phyloP scores from a whole-genome alignment of 2,329 filamentous ascomycete genomes.

The Claviceps monticola region DNA sequence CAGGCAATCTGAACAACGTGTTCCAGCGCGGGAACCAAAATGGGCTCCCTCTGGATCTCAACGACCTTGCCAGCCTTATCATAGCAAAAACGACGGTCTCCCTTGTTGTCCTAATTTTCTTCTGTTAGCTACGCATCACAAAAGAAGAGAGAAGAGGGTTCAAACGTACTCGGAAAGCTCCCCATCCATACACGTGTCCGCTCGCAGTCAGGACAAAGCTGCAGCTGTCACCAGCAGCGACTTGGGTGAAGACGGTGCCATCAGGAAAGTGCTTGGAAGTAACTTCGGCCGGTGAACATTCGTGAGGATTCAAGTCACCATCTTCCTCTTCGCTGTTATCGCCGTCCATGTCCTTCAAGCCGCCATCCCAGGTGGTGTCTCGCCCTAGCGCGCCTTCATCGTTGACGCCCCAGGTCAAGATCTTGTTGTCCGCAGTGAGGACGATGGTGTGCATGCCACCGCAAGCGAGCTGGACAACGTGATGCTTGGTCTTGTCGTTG shows the following conservation, averaged over 20 bases:
- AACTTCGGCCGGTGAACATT: conserved; percentile 52
- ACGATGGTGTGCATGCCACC: conserved; percentile 74
- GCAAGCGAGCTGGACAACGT: conserved; percentile 62
- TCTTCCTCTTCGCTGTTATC: conserved; percentile 44
- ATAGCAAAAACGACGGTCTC: conserved; percentile 36
- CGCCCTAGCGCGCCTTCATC: conserved; percentile 71
- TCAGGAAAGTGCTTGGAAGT: conserved; percentile 44
- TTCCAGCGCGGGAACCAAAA: conserved; percentile 46
- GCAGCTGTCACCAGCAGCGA: conserved; percentile 60
- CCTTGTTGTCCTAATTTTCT: conserved; percentile 2
- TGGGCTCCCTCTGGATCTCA: conserved; percentile 35
- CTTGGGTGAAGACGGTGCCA: conserved; percentile 46
- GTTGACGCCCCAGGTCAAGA: conserved; percentile 79
- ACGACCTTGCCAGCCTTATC: conserved; percentile 26
- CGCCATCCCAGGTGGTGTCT: conserved; percentile 55
- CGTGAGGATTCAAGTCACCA: conserved; percentile 56
- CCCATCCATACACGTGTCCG: conserved; percentile 71
- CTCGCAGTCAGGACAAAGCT: conserved; percentile 64
- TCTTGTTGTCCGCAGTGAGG: conserved; percentile 66
- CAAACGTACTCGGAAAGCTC: conserved; percentile 59
- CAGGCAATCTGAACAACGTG: conserved; percentile 51
- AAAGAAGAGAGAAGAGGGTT: conserved; percentile 18
- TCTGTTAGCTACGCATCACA: not conserved
- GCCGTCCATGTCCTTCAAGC: conserved; percentile 43
- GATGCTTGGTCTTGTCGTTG: conserved; percentile 41